Evolutionary conservation across 1,284 basidiomycete species (phyloP), one percentile per base, ranked within the genome.

Genomic region (Malassezia caprae): DNA sequence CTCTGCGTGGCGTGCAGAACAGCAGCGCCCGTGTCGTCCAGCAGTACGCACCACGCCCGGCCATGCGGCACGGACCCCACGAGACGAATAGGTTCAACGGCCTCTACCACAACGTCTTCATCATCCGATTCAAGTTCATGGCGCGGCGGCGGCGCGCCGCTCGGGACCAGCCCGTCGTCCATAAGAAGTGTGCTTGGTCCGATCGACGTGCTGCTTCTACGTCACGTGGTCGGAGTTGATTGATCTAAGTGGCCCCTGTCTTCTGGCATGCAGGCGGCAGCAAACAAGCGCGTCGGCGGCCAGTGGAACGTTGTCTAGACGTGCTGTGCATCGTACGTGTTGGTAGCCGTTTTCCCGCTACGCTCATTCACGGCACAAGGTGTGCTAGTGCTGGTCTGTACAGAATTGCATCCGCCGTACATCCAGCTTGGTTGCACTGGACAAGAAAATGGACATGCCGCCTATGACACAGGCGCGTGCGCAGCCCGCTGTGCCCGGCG

Each of bases 101-200:
- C 4, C 2, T 26, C 26, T 19, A 27, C 34, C 35, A 23, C 23
- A 17, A 15, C 49, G 13, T 48, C 55, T 8, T 57, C 55, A 7
- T 56, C 54, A 19, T 57, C 55, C 15, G 55, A 57, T 24, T 57
- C 55, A 2, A 47, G 37, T 15, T 46, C 50, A 17, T 57, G 48
- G 24, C 55, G 49, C n/a, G 55, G 55, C 44, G 55, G 43, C 12
- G 43, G 48, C 30, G 27, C 43, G 17, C 24, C 13, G 23, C 15
- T 28, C 17, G 13, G 23, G 4, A 19, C 27, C 19, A 21, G 27
- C 2, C 42, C 48, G 26, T 23, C 34, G 41, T 57, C 55, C 49
- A 57, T 57, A 30, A 21, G 10, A n/a, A 21, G 30, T 21, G 26
- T 32, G 44, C 31, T n/a, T 46, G 30, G 31, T 24, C 8, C 26